Evolutionary conservation across 1,139 yeast species (phyloP), one percentile per base, ranked within the genome.

Genomic region (Candida sp.): DNA sequence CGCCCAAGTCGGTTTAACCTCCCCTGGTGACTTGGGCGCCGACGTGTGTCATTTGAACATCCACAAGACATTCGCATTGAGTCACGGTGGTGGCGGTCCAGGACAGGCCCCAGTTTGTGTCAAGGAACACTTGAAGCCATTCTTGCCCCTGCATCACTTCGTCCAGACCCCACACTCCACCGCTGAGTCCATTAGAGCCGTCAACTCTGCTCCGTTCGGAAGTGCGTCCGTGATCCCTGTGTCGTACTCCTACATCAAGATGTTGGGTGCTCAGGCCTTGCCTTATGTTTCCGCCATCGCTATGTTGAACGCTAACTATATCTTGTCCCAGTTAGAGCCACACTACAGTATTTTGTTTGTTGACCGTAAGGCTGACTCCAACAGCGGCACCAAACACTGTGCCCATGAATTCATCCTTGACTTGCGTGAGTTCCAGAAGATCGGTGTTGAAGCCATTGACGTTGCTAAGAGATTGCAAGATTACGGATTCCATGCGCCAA

Each of bases 41-140:
- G 99, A 94, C 72, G 98, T 94, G 44, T 94, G 99, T 72, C 99
- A 94, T 67, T 81, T 94, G 75, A 94, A 94, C 69, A 80, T 94
- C 66, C 99, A 94, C 78, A 94, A 94, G 76, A 94, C 99, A 1
- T 94, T 94, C 77, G 94, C 98, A 46, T 92, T 94, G 66, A 96
- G 97, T 55, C 99, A 94, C 68, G 99, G 99, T 64, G 99, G 99
- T 65, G 99, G 99, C 68, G 99, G 99, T 46, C 99, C 99, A 42
- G 99, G 98, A 63, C 96, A 93, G 67, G 99, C 98, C 8, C 98
- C 99, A 52, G 96, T 94, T 55, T 92, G 98, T 80, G 98, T 93
- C 56, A 88, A 87, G 63, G 75, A 80, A 52, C 97, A 92, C 69
- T 78, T 94, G 64, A 82, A 81, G 47, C 92, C 93, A 51, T 92